Base-by-base conservation (phyloP, 2,329 filamentous ascomycete species). In the Penicillium sp. region DNA sequence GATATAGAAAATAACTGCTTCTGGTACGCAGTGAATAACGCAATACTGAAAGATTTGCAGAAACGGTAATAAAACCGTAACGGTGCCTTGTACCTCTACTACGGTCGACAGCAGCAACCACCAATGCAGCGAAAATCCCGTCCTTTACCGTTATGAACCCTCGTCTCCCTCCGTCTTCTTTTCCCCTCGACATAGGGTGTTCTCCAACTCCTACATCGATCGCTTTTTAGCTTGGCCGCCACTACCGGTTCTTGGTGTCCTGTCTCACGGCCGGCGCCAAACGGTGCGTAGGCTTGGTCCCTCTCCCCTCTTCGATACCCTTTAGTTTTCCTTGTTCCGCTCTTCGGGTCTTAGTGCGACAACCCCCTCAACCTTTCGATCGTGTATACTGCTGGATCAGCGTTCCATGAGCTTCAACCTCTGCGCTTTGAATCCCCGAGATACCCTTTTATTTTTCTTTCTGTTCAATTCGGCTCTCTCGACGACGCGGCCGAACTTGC, bases 251-350 rank as follows among this genome's bases (percentile, higher is more conserved):
- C 57, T 64, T 65, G 62, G 62, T 66, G 62, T 66, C 62, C 62
- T 65, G 62, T 66, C 61, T 65, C 55, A 63, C 61, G 63, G 59
- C 63, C 62, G 61, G 63, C 63, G 62, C 63, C 63, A 65, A 63
- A 65, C 61, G 63, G 63, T 66, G 63, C 62, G 59, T 65, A 66
- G 63, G 62, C 63, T 64, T 61, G 59, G 60, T 62, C 61, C 61
- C 60, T 56, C 57, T 54, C 31, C 30, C 42, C 32, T 35, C 43
- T n/a, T 35, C 35, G 35, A 35, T 38, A 41, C 40, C 49, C 37
- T 46, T 44, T 41, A 14, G 32, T 44, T 47, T 45, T 30, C 27
- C 38, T 40, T 26, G 32, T 39, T 48, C 50, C 43, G 43, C 32
- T 36, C 14, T 28, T 27, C 17, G 13, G 13, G 30, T 20, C 30